Base-by-base conservation (phyloP, 371 early-diverging fungal species). In the Mucor indicus region DNA sequence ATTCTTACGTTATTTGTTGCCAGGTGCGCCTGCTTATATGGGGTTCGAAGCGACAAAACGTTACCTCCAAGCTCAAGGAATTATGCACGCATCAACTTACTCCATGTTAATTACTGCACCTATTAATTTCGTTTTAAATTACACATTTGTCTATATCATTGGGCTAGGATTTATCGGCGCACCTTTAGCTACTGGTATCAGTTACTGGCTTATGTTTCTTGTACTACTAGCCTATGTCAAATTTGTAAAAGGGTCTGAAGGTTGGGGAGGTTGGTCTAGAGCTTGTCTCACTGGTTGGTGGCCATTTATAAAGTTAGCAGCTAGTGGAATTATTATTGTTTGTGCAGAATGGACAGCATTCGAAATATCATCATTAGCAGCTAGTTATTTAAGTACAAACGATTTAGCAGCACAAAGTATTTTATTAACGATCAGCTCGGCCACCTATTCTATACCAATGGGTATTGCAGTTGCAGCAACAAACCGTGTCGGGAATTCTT, bases 381-480 rank as follows among this genome's bases (percentile, higher is more conserved):
- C 93, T 3, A 83, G 84, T 31, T 85, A 86, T 50, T 60, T 96
- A 5, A 88, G 94, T 24, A 85, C 82, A 6, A 58, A 70, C 1
- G 75, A 84, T 35, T 75, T 96, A 19, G 96, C 96, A 2, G 91
- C 93, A 13, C 95, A 95, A 55, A 83, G 88, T 21, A 80, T 94
- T 30, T 70, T 87, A 16, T 66, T 96, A 38, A 90, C 87, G 25
- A 82, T 89, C 0, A 75, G 77, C 12, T 62, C 83, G 17, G 60
- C 90, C 46, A 75, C 85, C 0, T 93, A 87, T 65, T 84, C 85
- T 38, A 57, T 89, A 20, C 85, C 86, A 2, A 79, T 80, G 48
- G 88, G 88, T 33, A 64, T 91, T 17, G 66, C 85, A 22, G 76
- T 93, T 5, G 89, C 90, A 2, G 73, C 86, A 0, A 79, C 88